Percentiles rank a stretch among this genome's conserved stretches.
Evolutionary conservation across 2,329 filamentous ascomycete genomes (phyloP).

Genomic region (Stromatinia cepivora): DNA sequence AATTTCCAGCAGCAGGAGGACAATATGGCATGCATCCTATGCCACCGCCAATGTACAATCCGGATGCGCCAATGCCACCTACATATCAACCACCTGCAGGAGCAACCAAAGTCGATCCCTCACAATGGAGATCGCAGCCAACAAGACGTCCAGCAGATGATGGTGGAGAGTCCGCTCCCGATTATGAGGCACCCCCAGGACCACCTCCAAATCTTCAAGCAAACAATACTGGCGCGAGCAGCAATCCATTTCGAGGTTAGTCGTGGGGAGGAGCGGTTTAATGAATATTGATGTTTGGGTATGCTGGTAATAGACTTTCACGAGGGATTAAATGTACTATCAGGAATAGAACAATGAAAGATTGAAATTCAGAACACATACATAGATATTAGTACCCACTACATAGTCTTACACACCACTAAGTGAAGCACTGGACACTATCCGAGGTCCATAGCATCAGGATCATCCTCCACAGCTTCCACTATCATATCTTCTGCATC

Average conservation of each 20-base stretch:
- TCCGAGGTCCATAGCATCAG: slow-evolving; percentile 68
- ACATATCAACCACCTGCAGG: slow-evolving; percentile 55
- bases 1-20: slow-evolving; percentile 42
- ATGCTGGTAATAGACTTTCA: neutral
- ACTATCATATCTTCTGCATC: slow-evolving; percentile 22
- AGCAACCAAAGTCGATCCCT: slow-evolving; percentile 55
- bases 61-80: slow-evolving; percentile 52
- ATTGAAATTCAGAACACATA: slow-evolving; percentile 5
- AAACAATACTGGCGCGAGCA: slow-evolving; percentile 41
- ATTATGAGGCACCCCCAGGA: slow-evolving; percentile 50
- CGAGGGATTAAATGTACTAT: slow-evolving; percentile 35
- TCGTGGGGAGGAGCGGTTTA: slow-evolving; percentile 3
- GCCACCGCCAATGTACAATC: slow-evolving; percentile 58
- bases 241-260: slow-evolving; percentile 41
- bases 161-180: slow-evolving; percentile 37
- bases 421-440: slow-evolving; percentile 22
- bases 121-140: slow-evolving; percentile 45
- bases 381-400: neutral
- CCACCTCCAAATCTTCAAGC: slow-evolving; percentile 47
- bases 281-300: slow-evolving; percentile 29
- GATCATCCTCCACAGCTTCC: slow-evolving; percentile 47
- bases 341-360: slow-evolving; percentile 37
- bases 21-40: slow-evolving; percentile 53
- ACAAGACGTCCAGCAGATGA: slow-evolving; percentile 37
- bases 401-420: slow-evolving; percentile 10